Conservation (phyloP, 306 rosid species). For the Prunus fruticosa region DNA sequence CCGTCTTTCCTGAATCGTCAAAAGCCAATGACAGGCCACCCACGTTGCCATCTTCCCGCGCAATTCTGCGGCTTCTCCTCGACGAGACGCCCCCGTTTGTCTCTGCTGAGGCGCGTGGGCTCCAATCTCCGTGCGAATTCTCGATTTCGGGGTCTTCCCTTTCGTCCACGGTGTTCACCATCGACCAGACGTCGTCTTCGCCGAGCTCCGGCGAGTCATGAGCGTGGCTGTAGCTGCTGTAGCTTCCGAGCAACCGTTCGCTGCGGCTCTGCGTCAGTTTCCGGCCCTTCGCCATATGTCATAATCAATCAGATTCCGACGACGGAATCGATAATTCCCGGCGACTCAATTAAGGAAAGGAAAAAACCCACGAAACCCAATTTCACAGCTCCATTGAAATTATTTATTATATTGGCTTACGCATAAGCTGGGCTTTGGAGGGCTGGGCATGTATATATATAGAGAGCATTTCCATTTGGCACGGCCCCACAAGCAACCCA, state of each 20-base stretch:
- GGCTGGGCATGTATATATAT: slow-evolving; percentile 47
- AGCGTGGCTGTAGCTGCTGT: slow-evolving; percentile 32
- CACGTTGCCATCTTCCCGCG: slow-evolving; percentile 30
- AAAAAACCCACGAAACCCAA: neutral
- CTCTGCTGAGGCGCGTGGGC: slow-evolving; percentile 16
- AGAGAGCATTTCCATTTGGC: slow-evolving; percentile 24
- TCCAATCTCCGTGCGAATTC: slow-evolving; percentile 29
- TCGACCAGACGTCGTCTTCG: slow-evolving; percentile 86
- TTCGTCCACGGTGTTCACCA: slow-evolving; percentile 32
- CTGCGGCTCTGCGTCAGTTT: slow-evolving; percentile 67
- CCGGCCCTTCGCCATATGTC: slow-evolving; percentile 84
- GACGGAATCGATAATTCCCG: slow-evolving; percentile 24
- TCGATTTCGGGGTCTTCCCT: slow-evolving; percentile 13
- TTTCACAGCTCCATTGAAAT: slow-evolving; percentile 28
- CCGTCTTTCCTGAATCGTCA: slow-evolving; percentile 42
- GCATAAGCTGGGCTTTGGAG: slow-evolving; percentile 24
- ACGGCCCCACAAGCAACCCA: neutral
- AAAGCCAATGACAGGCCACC: slow-evolving; percentile 77
- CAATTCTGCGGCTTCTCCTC: slow-evolving; percentile 27
- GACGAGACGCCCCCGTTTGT: slow-evolving; percentile 24
- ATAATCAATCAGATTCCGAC: slow-evolving; percentile 23
- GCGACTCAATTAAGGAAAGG: slow-evolving; percentile 6
- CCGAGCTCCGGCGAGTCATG: slow-evolving; percentile 61
- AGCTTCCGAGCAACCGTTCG: slow-evolving; percentile 70
- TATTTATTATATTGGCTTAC: neutral